phyloP scores from a whole-genome alignment of 148 eudicot genomes.

The Talinum fruticosum region DNA sequence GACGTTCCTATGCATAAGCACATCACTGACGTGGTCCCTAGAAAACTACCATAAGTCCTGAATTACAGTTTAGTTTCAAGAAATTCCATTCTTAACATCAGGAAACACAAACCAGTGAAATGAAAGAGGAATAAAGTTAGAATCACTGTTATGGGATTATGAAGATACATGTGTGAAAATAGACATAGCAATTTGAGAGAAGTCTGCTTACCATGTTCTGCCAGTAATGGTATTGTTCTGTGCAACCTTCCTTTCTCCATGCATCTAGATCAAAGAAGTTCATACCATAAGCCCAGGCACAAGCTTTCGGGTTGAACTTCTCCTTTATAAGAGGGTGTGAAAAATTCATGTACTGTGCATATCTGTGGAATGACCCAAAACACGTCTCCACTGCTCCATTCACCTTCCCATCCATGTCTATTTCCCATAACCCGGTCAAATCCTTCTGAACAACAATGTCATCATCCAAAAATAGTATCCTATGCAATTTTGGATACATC shows the following conservation, averaged over 20 bases:
- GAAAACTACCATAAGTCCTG: no score
- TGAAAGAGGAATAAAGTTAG: background rate
- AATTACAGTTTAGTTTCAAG: background rate
- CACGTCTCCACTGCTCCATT: constrained; percentile 97
- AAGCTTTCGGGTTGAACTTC: constrained; percentile 87
- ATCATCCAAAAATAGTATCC: constrained; percentile 86
- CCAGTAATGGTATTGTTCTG: constrained; percentile 97
- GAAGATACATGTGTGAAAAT: background rate
- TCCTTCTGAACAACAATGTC: constrained; percentile 91
- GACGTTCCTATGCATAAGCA: background rate
- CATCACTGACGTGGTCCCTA: background rate
- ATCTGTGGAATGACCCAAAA: constrained; percentile 91
- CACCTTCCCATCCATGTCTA: constrained; percentile 96
- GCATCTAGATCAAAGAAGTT: constrained; percentile 94
- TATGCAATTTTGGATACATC: constrained; percentile 81
- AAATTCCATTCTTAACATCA: background rate
- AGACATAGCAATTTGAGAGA: background rate
- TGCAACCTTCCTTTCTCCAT: constrained; percentile 94
- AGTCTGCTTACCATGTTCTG: constrained; percentile 68
- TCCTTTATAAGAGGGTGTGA: constrained; percentile 89
- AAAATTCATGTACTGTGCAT: constrained; percentile 95
- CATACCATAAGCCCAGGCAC: constrained; percentile 99
- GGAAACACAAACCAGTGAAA: background rate
- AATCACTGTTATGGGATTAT: background rate
- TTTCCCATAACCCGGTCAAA: constrained; percentile 86